A percentile compares a stretch with the other conserved stretches of the same genome.
Evolutionary conservation across 768 basidiomycete genomes (phyloP).

Genomic region (Lactarius vividus): DNA sequence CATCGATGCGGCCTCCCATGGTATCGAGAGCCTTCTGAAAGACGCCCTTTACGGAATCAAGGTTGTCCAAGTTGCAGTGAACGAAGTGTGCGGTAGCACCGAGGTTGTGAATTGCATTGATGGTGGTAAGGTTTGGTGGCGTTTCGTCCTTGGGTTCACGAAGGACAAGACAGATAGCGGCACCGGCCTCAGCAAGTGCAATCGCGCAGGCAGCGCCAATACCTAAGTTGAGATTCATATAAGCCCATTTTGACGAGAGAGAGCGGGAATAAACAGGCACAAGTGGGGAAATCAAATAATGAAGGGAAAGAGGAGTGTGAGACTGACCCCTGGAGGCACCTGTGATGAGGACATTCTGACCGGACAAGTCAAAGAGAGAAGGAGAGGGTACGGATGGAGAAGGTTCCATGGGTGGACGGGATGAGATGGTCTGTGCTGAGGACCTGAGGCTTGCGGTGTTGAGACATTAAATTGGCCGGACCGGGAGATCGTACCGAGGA

Average conservation of each 20-base stretch:
- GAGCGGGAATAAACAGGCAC: slow-evolving; percentile 15
- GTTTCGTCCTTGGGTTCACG: slow-evolving; percentile 41
- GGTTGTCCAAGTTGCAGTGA: slow-evolving; percentile 55
- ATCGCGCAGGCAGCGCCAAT: slow-evolving; percentile 55
- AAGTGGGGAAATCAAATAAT: slow-evolving; percentile 5
- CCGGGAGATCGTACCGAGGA: slow-evolving; percentile 18
- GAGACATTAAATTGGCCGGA: slow-evolving; percentile 8
- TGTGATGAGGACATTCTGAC: slow-evolving; percentile 73
- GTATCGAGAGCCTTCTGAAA: slow-evolving; percentile 47
- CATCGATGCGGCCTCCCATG: slow-evolving; percentile 54
- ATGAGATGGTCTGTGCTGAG: not conserved
- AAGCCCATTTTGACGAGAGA: not conserved
- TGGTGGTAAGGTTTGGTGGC: slow-evolving; percentile 38
- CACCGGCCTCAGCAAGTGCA: slow-evolving; percentile 55
- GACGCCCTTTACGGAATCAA: slow-evolving; percentile 47
- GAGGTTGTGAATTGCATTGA: slow-evolving; percentile 37
- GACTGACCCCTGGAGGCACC: slow-evolving; percentile 71
- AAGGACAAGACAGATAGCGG: slow-evolving; percentile 47
- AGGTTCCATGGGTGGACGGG: slow-evolving; percentile 44
- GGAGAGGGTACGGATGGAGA: slow-evolving; percentile 49
- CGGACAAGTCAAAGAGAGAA: slow-evolving; percentile 63
- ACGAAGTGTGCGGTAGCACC: slow-evolving; percentile 43
- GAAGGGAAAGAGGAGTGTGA: slow-evolving; percentile 5
- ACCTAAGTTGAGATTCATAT: slow-evolving; percentile 35
- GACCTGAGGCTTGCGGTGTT: not conserved